These are phyloP conservation scores for Zymoseptoria crescenta DNA, from an alignment of 2,329 filamentous ascomycete genomes.

Conservation along the genomic window DNA sequence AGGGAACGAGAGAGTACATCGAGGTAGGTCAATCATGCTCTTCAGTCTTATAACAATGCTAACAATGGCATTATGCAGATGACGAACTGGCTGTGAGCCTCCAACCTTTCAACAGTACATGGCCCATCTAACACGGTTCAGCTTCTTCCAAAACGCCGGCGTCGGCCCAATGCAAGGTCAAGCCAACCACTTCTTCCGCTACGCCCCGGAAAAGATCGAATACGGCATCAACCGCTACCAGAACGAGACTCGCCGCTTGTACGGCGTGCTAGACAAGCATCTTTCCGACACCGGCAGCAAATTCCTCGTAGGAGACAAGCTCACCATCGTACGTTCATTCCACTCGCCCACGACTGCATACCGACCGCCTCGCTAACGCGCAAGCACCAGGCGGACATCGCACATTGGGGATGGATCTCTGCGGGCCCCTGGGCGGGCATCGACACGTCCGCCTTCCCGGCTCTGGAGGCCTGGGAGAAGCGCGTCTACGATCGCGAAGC, in stretches of 20 bases:
- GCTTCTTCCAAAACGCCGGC: conserved; percentile 63
- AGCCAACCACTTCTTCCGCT: conserved; percentile 41
- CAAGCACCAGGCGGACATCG: conserved; percentile 71
- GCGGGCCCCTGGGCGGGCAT: conserved; percentile 52
- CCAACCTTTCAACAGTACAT: no score
- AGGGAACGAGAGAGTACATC: conserved; percentile 64
- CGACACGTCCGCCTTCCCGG: conserved; percentile 67
- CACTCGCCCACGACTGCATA: no score
- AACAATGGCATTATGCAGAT: conserved; percentile 38
- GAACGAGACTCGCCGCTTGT: conserved; percentile 77
- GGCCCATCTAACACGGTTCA: neutral
- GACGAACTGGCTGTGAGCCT: conserved; percentile 55
- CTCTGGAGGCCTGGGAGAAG: conserved; percentile 69
- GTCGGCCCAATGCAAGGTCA: conserved; percentile 41
- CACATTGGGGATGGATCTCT: conserved; percentile 72
- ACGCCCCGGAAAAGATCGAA: conserved; percentile 72
- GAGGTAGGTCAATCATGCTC: conserved; percentile 28
- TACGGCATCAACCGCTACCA: conserved; percentile 77
- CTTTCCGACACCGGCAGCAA: conserved; percentile 46
- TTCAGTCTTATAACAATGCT: neutral
- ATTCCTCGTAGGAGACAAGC: conserved; percentile 55
- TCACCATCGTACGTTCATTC: conserved; percentile 47
- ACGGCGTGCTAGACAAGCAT: conserved; percentile 67
- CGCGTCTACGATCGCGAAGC: conserved; percentile 60
- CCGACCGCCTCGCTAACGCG: no score